Percentiles rank a stretch among this genome's conserved stretches.
These are phyloP conservation scores for Inga leiocalycina DNA, from an alignment of 306 rosid species.

Conservation along the genomic window DNA sequence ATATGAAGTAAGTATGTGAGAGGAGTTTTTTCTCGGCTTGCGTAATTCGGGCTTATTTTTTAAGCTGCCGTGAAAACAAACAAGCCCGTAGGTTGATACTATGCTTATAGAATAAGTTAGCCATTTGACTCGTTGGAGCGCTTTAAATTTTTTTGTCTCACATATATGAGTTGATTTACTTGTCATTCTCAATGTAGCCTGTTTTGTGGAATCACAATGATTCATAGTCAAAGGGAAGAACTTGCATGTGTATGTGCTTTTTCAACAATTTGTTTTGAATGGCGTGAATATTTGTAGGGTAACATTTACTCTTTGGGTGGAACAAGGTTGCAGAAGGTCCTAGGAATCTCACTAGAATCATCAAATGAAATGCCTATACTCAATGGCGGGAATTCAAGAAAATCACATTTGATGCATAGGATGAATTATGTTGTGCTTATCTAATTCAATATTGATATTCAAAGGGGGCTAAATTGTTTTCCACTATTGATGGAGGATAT, in stretches of 20 bases:
- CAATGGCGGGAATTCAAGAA: too few relatives aligned
- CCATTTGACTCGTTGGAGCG: slow-evolving; percentile 37
- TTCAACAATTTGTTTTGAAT: not conserved
- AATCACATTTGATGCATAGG: not conserved
- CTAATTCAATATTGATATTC: not conserved
- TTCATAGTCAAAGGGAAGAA: slow-evolving; percentile 29
- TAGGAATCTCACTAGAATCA: not conserved
- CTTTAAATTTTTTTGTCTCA: slow-evolving; percentile 34
- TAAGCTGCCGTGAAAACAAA: too few relatives aligned
- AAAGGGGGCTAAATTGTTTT: too few relatives aligned
- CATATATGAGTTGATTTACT: slow-evolving; percentile 27
- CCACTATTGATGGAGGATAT: too few relatives aligned
- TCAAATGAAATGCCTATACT: not conserved
- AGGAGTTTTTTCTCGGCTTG: too few relatives aligned
- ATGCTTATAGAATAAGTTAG: slow-evolving; percentile 45
- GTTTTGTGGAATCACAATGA: slow-evolving; percentile 39
- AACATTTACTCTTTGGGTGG: not conserved
- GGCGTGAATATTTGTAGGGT: not conserved
- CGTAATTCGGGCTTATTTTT: too few relatives aligned
- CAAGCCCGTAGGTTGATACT: slow-evolving; percentile 51
- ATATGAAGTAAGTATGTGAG: too few relatives aligned
- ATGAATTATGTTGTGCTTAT: not conserved
- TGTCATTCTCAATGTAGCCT: slow-evolving; percentile 21
- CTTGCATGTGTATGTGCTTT: slow-evolving; percentile 6
- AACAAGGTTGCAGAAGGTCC: not conserved